Evolutionary conservation across 2,329 filamentous ascomycete genomes (phyloP).

Genomic region (Pseudogymnoascus sp.): DNA sequence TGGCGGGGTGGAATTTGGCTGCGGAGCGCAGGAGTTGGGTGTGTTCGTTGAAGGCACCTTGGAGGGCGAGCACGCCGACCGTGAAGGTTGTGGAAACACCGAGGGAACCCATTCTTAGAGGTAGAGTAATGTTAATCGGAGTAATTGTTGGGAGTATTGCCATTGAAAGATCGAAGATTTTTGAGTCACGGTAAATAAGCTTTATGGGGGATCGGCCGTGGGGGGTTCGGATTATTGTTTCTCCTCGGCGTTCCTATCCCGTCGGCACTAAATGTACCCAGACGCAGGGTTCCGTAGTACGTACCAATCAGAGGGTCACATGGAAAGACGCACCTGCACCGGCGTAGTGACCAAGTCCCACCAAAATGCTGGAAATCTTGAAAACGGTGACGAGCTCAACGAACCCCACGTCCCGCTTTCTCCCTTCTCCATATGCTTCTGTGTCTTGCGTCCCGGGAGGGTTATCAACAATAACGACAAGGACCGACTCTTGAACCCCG

Average conservation of each 20-base stretch:
- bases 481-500: neutral
- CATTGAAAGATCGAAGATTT: constrained; percentile 4
- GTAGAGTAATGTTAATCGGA: neutral
- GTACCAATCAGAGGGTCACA: constrained; percentile 4
- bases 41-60: constrained; percentile 91
- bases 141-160: neutral
- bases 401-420: neutral
- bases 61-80: constrained; percentile 63
- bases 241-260: constrained; percentile 7
- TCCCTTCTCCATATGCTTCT: neutral
- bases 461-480: constrained; percentile 2
- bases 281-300: constrained; percentile 4
- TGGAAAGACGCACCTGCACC: neutral
- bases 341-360: constrained; percentile 5
- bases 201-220: constrained; percentile 6
- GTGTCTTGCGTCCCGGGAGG: constrained; percentile 5
- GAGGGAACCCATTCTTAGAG: constrained; percentile 15
- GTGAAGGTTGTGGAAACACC: constrained; percentile 32
- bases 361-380: constrained; percentile 7
- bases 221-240: neutral
- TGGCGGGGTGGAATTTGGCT: constrained; percentile 16
- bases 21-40: constrained; percentile 66
- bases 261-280: neutral
- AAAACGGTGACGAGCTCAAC: neutral
- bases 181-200: constrained; percentile 5